These are phyloP conservation scores for Naematelia encephala DNA, from an alignment of 768 basidiomycete species.

Conservation along the genomic window DNA sequence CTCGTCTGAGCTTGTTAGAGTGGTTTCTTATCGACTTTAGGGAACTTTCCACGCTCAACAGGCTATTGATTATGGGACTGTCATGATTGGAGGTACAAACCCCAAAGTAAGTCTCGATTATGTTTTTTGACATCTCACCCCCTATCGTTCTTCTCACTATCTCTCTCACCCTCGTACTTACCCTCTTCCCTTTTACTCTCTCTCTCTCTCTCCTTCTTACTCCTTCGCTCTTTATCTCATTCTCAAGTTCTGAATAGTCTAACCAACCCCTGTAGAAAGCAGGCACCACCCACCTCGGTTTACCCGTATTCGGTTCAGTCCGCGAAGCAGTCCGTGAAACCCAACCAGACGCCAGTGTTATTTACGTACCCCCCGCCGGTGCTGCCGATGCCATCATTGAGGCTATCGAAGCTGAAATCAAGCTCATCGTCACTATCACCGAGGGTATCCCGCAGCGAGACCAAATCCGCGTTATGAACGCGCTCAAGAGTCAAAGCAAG, in stretches of 20 bases:
- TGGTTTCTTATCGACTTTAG: constrained; percentile 47
- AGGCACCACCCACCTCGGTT: constrained; percentile 87
- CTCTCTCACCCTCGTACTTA: background rate
- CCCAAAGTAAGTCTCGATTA: constrained; percentile 57
- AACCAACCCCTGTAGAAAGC: constrained; percentile 72
- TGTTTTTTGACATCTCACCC: too few relatives aligned
- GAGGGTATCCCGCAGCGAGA: constrained; percentile 98
- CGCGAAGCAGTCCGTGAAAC: constrained; percentile 84
- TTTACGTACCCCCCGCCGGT: constrained; percentile 95
- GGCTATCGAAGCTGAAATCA: constrained; percentile 97
- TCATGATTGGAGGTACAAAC: constrained; percentile 90
- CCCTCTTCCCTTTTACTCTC: background rate
- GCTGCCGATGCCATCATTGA: constrained; percentile 98
- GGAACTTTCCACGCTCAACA: constrained; percentile 95
- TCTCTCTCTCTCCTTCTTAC: background rate
- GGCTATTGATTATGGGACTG: constrained; percentile 90
- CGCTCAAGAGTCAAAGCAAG: constrained; percentile 86
- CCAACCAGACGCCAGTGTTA: constrained; percentile 86
- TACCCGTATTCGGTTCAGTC: constrained; percentile 90
- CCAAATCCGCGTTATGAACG: constrained; percentile 92
- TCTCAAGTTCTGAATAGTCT: background rate
- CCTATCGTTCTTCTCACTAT: too few relatives aligned
- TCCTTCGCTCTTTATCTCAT: background rate
- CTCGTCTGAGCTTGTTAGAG: background rate
- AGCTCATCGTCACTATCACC: constrained; percentile 95